Evolutionary conservation across 2,329 filamentous ascomycete species (phyloP).

Genomic region (Aspergillus carbonarius): DNA sequence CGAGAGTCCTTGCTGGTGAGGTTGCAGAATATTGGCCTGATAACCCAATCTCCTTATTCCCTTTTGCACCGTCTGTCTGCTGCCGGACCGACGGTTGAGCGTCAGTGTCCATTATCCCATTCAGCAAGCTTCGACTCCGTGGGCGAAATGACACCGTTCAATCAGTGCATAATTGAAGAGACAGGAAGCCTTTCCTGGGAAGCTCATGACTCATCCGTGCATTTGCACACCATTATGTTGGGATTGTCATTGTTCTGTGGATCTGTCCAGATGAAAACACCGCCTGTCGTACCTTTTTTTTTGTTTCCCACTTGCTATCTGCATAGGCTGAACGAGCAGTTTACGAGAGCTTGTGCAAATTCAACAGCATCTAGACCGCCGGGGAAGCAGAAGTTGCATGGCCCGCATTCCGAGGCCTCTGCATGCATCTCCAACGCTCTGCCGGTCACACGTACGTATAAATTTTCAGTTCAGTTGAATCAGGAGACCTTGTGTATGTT

Average conservation of each 20-base stretch:
- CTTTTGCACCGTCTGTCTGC: background rate
- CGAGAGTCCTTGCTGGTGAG: slow-evolving; percentile 3
- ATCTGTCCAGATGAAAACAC: too few species aligned
- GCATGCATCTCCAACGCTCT: slow-evolving; percentile 8
- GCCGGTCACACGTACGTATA: background rate
- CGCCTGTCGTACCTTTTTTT: too few species aligned
- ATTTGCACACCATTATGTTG: too few species aligned
- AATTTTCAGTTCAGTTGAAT: background rate
- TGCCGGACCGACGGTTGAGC: background rate
- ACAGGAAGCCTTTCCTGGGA: too few species aligned
- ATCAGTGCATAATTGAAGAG: too few species aligned
- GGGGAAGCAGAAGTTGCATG: slow-evolving; percentile 6
- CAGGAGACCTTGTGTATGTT: background rate
- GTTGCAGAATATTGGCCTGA: background rate
- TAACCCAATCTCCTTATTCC: background rate
- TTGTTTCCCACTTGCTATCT: background rate
- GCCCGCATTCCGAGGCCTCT: slow-evolving; percentile 11
- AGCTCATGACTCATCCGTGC: too few species aligned
- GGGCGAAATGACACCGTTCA: too few species aligned
- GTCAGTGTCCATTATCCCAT: too few species aligned
- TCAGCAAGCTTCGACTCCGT: too few species aligned
- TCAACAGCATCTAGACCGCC: background rate
- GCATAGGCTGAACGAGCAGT: background rate
- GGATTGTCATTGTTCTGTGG: too few species aligned
- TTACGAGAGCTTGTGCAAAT: background rate